Conservation (phyloP, 2,329 filamentous ascomycete genomes). For the Pseudocercospora fuligena region DNA sequence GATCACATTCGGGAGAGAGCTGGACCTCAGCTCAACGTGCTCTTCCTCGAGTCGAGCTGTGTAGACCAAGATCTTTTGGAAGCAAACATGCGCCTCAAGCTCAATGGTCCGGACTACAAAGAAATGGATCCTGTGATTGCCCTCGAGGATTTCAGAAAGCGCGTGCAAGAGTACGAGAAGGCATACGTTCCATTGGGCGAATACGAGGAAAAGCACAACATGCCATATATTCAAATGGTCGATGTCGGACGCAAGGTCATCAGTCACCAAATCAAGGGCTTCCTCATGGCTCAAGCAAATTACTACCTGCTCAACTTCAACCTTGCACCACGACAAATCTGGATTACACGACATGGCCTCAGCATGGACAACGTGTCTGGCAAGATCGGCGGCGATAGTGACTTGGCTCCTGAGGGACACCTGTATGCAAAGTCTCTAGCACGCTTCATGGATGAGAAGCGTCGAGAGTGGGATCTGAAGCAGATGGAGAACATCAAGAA, state of each 20-base stretch:
- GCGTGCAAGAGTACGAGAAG: slow-evolving; percentile 90
- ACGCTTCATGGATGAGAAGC: slow-evolving; percentile 80
- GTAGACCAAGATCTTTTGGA: slow-evolving; percentile 82
- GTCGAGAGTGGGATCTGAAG: slow-evolving; percentile 79
- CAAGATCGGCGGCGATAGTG: slow-evolving; percentile 89
- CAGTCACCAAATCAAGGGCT: slow-evolving; percentile 86
- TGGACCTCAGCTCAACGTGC: slow-evolving; percentile 81
- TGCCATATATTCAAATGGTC: slow-evolving; percentile 97
- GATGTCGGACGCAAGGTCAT: slow-evolving; percentile 95
- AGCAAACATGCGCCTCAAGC: slow-evolving; percentile 95
- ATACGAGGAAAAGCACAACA: slow-evolving; percentile 79
- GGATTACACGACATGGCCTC: slow-evolving; percentile 95
- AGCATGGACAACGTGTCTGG: slow-evolving; percentile 84
- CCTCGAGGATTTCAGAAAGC: slow-evolving; percentile 87
- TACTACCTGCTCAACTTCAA: slow-evolving; percentile 98
- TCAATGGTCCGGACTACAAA: slow-evolving; percentile 93
- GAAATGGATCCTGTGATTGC: slow-evolving; percentile 88
- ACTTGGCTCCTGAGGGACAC: slow-evolving; percentile 78
- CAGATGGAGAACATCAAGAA: slow-evolving; percentile 78
- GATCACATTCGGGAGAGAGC: slow-evolving; percentile 81
- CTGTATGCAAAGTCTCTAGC: slow-evolving; percentile 80
- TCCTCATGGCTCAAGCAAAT: slow-evolving; percentile 87
- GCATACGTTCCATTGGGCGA: slow-evolving; percentile 85
- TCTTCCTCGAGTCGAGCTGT: slow-evolving; percentile 96
- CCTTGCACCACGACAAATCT: slow-evolving; percentile 90